These are phyloP conservation scores for Silene coronaria DNA, from an alignment of 179 eudicot genomes.

Conservation along the genomic window DNA sequence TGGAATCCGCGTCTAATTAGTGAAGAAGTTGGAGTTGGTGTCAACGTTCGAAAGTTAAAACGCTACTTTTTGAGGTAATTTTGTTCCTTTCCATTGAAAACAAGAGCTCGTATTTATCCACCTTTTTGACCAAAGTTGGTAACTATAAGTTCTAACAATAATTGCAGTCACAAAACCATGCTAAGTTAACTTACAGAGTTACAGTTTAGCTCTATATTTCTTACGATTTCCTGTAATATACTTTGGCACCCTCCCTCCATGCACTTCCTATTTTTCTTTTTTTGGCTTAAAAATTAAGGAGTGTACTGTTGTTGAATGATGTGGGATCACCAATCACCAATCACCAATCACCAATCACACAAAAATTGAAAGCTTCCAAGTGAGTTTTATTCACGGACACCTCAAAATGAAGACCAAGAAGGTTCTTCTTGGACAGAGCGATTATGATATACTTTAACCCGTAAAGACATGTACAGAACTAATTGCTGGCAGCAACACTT, in stretches of 20 bases:
- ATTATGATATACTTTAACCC: background rate
- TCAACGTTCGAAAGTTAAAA: conserved; percentile 73
- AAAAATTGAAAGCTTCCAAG: too few species aligned
- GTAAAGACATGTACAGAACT: background rate
- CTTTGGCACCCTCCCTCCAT: background rate
- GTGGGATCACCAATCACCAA: background rate
- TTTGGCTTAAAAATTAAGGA: background rate
- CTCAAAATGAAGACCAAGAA: too few species aligned
- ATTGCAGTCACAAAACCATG: background rate
- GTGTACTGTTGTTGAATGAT: background rate
- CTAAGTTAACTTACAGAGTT: background rate
- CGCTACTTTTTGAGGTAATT: conserved; percentile 67
- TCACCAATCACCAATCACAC: too few species aligned
- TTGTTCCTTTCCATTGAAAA: background rate
- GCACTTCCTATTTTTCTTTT: background rate
- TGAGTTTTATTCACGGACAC: too few species aligned
- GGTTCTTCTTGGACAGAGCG: too few species aligned
- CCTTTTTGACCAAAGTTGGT: background rate
- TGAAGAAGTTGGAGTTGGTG: conserved; percentile 97
- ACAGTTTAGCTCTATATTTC: background rate
- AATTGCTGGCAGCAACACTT: background rate
- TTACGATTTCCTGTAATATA: background rate
- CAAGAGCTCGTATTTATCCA: background rate
- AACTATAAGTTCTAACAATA: conserved; percentile 3
- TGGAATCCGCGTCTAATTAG: conserved; percentile 98